phyloP scores from a whole-genome alignment of 495 filamentous ascomycete species.

The Choiromyces venosus region DNA sequence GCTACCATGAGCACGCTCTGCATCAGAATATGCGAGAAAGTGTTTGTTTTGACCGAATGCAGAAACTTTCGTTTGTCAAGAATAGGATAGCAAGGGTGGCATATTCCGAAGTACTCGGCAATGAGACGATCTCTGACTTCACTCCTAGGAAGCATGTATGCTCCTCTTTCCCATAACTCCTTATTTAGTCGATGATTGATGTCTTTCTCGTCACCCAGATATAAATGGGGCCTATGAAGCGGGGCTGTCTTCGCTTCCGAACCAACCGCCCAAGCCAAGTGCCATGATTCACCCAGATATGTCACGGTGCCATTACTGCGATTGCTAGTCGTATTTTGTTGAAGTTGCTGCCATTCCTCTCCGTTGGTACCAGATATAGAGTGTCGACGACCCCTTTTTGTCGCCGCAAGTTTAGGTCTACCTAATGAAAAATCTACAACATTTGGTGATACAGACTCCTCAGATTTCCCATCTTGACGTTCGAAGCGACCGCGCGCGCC shows the following conservation, averaged over 20 bases:
- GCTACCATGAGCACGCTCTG: slow-evolving; percentile 24
- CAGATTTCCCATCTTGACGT: slow-evolving; percentile 15
- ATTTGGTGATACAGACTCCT: slow-evolving; percentile 2
- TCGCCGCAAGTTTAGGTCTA: not conserved
- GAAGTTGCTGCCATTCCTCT: slow-evolving; percentile 20
- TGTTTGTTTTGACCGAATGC: slow-evolving; percentile 18
- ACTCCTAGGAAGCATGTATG: slow-evolving; percentile 19
- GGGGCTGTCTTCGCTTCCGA: slow-evolving; percentile 4
- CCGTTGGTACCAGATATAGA: slow-evolving; percentile 20
- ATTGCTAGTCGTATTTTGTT: slow-evolving; percentile 12
- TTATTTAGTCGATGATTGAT: slow-evolving; percentile 17
- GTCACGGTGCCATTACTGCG: slow-evolving; percentile 20
- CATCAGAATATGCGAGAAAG: slow-evolving; percentile 25
- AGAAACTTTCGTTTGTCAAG: slow-evolving; percentile 11
- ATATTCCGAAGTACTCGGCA: slow-evolving; percentile 18
- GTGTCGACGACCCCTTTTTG: slow-evolving; percentile 7
- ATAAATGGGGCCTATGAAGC: slow-evolving; percentile 13
- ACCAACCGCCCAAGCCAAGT: slow-evolving; percentile 20
- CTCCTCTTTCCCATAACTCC: slow-evolving; percentile 22
- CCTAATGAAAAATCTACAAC: not conserved
- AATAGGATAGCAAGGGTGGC: slow-evolving; percentile 23
- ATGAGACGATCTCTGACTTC: slow-evolving; percentile 24
- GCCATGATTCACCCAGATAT: slow-evolving; percentile 29
- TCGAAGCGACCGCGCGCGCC: slow-evolving; percentile 31
- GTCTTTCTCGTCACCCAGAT: slow-evolving; percentile 15